Evolutionary conservation across 208 protist species (phyloP).

Genomic region (Phytomonas serpens): DNA sequence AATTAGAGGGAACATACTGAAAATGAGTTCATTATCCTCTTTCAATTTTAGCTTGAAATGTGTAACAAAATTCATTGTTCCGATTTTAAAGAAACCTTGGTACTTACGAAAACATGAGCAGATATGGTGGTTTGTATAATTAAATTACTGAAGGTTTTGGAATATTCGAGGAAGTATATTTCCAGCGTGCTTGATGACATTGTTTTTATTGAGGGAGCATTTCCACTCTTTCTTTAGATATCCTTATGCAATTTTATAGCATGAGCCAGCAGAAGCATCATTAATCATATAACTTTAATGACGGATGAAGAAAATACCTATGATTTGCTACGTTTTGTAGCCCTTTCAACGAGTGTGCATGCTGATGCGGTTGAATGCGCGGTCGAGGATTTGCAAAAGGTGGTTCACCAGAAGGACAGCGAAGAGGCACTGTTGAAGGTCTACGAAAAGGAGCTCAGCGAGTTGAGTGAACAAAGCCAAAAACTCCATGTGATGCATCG

Average conservation of each 20-base stretch:
- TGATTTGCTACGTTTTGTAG: conserved; percentile 47
- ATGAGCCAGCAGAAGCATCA: not conserved
- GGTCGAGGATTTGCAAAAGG: conserved; percentile 39
- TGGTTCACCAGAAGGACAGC: conserved; percentile 33
- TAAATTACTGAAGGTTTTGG: not conserved
- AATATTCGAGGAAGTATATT: not conserved
- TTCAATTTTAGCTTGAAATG: not conserved
- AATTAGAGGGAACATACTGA: not conserved
- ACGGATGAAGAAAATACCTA: conserved; percentile 13
- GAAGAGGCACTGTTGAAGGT: conserved; percentile 40
- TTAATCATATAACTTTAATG: not conserved
- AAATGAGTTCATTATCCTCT: not conserved
- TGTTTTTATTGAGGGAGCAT: not conserved
- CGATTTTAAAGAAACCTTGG: not conserved
- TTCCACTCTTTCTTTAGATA: not conserved
- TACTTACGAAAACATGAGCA: not conserved
- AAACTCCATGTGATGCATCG: conserved; percentile 29
- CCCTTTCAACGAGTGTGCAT: conserved; percentile 66
- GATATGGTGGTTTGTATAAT: not conserved
- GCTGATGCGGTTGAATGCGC: conserved; percentile 57
- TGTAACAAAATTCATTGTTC: too few species aligned
- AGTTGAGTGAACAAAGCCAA: conserved; percentile 31
- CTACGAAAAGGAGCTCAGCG: conserved; percentile 36
- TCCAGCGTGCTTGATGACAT: not conserved
- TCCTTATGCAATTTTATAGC: not conserved